Percentiles rank a stretch among this genome's conserved stretches.
Evolutionary conservation across 768 basidiomycete species (phyloP).

Genomic region (Cystofilobasidium bisporidii): DNA sequence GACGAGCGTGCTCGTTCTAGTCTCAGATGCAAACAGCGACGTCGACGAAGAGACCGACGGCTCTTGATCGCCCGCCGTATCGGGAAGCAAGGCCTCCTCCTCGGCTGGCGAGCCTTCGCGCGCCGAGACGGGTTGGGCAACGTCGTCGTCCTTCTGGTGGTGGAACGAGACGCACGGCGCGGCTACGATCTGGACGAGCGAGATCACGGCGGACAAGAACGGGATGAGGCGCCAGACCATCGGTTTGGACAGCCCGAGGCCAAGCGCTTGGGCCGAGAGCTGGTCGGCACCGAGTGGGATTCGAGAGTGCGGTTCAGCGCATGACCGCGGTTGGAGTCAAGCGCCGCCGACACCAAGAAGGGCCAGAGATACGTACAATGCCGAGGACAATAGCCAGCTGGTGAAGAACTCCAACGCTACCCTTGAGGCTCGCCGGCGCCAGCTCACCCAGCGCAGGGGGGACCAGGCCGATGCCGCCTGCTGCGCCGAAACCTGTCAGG

Average conservation of each 20-base stretch:
- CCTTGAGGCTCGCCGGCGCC: conserved; percentile 60
- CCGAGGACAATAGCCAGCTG: conserved; percentile 38
- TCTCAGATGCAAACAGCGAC: neutral
- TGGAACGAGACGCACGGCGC: neutral
- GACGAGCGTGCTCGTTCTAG: neutral
- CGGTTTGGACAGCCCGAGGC: conserved; percentile 34
- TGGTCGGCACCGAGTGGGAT: too few relatives aligned
- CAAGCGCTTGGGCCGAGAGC: conserved; percentile 33
- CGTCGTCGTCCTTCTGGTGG: neutral
- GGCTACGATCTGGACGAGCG: conserved; percentile 31
- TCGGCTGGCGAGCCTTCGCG: neutral
- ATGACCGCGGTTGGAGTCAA: too few relatives aligned
- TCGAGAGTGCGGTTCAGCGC: too few relatives aligned
- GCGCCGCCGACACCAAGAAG: neutral
- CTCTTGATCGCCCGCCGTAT: neutral
- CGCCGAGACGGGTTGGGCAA: neutral
- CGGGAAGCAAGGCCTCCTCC: neutral
- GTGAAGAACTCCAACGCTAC: conserved; percentile 36
- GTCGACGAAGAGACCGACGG: too few relatives aligned
- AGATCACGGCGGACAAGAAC: conserved; percentile 30
- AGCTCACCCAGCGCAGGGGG: conserved; percentile 51
- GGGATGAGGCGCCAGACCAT: conserved; percentile 34
- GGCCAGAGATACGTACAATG: conserved; percentile 21
- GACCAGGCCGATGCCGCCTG: conserved; percentile 59
- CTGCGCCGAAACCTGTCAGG: conserved; percentile 53